Base-by-base conservation (phyloP, 139 green algal genomes). In the Chlorella sp. region DNA sequence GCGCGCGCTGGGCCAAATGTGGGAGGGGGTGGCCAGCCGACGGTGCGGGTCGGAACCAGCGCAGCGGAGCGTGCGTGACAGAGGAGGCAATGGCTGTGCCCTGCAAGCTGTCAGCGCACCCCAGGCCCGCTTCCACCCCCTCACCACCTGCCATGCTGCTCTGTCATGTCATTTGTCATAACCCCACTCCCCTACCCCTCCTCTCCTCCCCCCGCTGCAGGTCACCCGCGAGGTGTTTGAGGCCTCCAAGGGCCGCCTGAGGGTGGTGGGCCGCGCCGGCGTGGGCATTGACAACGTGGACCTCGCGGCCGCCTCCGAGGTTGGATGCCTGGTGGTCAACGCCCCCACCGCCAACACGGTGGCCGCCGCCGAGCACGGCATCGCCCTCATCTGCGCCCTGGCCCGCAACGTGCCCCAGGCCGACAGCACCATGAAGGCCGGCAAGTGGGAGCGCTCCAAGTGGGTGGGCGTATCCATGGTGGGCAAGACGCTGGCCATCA, bases 281-380 rank as follows among this genome's bases (percentile, higher is more conserved):
- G 97, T 99, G 28, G 97, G 97, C 68, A 97, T 99, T 32, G 97
- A 99, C 94, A 99, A 99, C 86, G 96, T 99, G 3, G 97, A 99
- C 88, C 92, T 99, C 11, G 92, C 95, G 21, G 97, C 97, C 21
- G 97, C 97, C 28, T 99, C 96, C 57, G 97, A 99, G 95, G 92
- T 94, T 57, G 84, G 84, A 39, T 88, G 84, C 84, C 84, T 88
- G 39, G 97, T 99, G 21, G 97, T 99, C n/a, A 99, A 99, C 92
- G 97, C 97, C 11, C 97, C 97, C 88, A 99, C 97, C 36, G 97
- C 97, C 89, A 99, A 99, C 95, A 99, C 97, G 28, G 95, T 99
- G 40, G 97, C 97, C 0, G 97, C 97, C 34, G 97, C 97, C 0
- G 97, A 99, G 96, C 97, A 99, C 91, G 97, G 96, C 92, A 99